Percentiles rank a stretch among this genome's conserved stretches.
These are phyloP conservation scores for Colletotrichum sp. DNA, from an alignment of 2,329 filamentous ascomycete genomes.

Conservation along the genomic window DNA sequence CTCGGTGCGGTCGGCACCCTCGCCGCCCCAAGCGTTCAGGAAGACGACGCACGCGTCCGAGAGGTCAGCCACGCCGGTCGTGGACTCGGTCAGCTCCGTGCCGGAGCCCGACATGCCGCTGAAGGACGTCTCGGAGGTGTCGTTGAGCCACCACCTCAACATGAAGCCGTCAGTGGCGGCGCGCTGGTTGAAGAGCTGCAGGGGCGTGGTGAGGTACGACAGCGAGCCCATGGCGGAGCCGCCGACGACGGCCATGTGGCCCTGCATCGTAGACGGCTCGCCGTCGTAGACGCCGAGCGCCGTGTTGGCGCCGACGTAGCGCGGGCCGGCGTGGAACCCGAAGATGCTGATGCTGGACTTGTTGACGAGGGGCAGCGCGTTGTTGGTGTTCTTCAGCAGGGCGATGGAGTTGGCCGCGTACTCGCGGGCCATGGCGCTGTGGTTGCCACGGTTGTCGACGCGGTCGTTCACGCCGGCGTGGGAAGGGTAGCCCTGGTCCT, in stretches of 20 bases:
- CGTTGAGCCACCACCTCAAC: constrained; percentile 66
- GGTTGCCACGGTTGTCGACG: constrained; percentile 63
- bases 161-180: constrained; percentile 72
- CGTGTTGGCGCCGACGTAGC: constrained; percentile 60
- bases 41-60: constrained; percentile 72
- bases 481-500: constrained; percentile 63
- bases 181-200: constrained; percentile 64
- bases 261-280: constrained; percentile 37
- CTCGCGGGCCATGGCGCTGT: constrained; percentile 52
- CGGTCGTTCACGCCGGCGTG: constrained; percentile 51
- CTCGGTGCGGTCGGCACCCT: not conserved
- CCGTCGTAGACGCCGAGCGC: constrained; percentile 59
- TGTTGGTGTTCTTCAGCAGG: constrained; percentile 73
- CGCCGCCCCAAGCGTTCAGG: not conserved
- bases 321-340: constrained; percentile 45
- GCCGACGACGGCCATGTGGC: constrained; percentile 47
- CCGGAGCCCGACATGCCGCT: constrained; percentile 64
- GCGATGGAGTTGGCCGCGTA: constrained; percentile 64
- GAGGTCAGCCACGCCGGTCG: constrained; percentile 45
- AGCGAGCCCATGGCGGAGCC: constrained; percentile 39
- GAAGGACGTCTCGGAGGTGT: constrained; percentile 51
- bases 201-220: constrained; percentile 54
- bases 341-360: constrained; percentile 1
- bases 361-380: constrained; percentile 65
- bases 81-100: constrained; percentile 24